Percentiles rank a stretch among this genome's conserved stretches.
Evolutionary conservation across 352 stramenopile genomes (phyloP).

Genomic region (Globisporangium perplexum): DNA sequence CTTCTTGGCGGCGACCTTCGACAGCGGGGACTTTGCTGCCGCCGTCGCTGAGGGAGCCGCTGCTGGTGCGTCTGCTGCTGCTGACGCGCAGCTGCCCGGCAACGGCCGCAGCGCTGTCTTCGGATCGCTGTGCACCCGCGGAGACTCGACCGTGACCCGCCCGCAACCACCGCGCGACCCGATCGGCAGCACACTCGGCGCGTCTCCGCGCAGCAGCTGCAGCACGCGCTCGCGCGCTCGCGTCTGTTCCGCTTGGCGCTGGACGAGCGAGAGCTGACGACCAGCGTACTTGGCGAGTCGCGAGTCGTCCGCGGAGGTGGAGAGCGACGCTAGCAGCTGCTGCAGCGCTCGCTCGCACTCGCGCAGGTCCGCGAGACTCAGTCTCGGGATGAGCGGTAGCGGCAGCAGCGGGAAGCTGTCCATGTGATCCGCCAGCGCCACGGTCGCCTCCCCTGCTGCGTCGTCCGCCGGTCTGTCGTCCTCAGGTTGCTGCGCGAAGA

Average conservation of each 20-base stretch:
- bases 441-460: neutral
- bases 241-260: slow-evolving; percentile 42
- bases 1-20: slow-evolving; percentile 11
- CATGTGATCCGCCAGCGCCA: slow-evolving; percentile 38
- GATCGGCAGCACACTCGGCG: neutral
- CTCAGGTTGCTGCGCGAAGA: slow-evolving; percentile 8
- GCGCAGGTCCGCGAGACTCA: slow-evolving; percentile 34
- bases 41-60: neutral
- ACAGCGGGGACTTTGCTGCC: neutral
- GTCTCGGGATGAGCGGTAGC: slow-evolving; percentile 42
- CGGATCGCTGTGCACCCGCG: neutral
- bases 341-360: slow-evolving; percentile 32
- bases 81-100: neutral
- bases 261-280: slow-evolving; percentile 46
- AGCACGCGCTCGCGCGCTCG: slow-evolving; percentile 50
- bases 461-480: neutral
- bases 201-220: slow-evolving; percentile 25
- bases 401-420: slow-evolving; percentile 67
- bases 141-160: neutral
- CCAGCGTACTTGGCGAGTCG: slow-evolving; percentile 54
- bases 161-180: neutral
- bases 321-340: slow-evolving; percentile 32
- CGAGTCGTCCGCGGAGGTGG: slow-evolving; percentile 24
- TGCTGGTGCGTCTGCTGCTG: neutral
- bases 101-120: neutral